Evolutionary conservation across 495 filamentous ascomycete genomes (phyloP).

Genomic region (Penicillium steckii): DNA sequence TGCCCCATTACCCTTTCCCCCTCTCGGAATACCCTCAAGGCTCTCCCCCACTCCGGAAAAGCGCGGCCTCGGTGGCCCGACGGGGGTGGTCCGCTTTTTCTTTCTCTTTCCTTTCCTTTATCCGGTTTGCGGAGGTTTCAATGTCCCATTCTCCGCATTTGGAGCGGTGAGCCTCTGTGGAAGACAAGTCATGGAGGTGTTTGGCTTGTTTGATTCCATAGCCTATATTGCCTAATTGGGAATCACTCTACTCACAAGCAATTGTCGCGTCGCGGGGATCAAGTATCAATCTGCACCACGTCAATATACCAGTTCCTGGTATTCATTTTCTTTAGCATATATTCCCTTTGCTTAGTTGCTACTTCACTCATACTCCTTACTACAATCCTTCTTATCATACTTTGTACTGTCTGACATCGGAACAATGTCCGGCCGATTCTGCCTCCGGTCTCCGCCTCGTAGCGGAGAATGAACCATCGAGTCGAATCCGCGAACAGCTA

Average conservation of each 20-base stretch:
- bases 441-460: not conserved
- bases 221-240: not conserved
- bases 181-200: not conserved
- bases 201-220: not conserved
- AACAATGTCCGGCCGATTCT: slow-evolving; percentile 9
- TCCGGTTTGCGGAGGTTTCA: slow-evolving; percentile 18
- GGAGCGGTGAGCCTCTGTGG: slow-evolving; percentile 13
- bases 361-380: not conserved
- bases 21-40: not conserved
- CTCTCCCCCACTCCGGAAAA: slow-evolving; percentile 4
- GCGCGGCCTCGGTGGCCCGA: slow-evolving; percentile 8
- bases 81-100: slow-evolving; percentile 1
- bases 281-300: not conserved
- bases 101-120: not conserved
- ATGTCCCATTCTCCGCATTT: slow-evolving; percentile 15
- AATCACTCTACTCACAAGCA: not conserved
- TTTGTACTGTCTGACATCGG: slow-evolving; percentile 3
- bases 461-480: not conserved
- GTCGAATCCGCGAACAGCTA: not conserved
- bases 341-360: not conserved
- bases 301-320: too few relatives aligned
- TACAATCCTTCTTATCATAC: not conserved
- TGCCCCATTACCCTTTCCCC: not conserved
- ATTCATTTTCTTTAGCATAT: too few relatives aligned
- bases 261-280: not conserved